phyloP scores from a whole-genome alignment of 2,329 filamentous ascomycete genomes.

The Graphilbum ipis-grandicollis region DNA sequence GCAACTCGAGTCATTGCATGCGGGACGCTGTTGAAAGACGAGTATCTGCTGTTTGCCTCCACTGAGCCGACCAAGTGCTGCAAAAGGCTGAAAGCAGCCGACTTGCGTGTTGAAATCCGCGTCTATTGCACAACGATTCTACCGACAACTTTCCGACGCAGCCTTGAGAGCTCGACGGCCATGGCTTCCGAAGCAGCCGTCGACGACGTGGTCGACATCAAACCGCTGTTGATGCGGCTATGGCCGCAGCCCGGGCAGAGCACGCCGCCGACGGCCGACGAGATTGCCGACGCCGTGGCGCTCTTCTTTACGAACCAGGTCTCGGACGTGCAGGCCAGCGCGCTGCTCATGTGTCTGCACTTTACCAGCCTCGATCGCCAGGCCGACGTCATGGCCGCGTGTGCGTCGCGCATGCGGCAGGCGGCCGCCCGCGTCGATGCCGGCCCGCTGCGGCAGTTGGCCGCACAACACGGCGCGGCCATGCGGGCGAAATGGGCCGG shows the following conservation, averaged over 20 bases:
- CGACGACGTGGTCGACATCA: conserved; percentile 34
- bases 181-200: conserved; percentile 3
- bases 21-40: too few relatives aligned
- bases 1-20: too few relatives aligned
- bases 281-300: conserved; percentile 80
- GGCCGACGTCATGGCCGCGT: conserved; percentile 72
- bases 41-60: too few relatives aligned
- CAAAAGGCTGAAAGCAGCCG: too few relatives aligned
- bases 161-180: neutral
- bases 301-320: conserved; percentile 83
- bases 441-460: conserved; percentile 38
- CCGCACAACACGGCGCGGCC: too few relatives aligned
- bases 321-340: conserved; percentile 74
- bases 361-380: conserved; percentile 75
- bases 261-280: conserved; percentile 45
- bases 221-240: conserved; percentile 54
- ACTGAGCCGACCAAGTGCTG: too few relatives aligned
- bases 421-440: conserved; percentile 60
- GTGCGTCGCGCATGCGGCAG: conserved; percentile 66
- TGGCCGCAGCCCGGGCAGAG: conserved; percentile 37
- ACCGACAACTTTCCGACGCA: too few relatives aligned
- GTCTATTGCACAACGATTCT: too few relatives aligned
- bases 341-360: conserved; percentile 78
- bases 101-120: too few relatives aligned
- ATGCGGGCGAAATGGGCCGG: too few relatives aligned